phyloP scores from a whole-genome alignment of 305 asterid species.

The Fraxinus velutina region DNA sequence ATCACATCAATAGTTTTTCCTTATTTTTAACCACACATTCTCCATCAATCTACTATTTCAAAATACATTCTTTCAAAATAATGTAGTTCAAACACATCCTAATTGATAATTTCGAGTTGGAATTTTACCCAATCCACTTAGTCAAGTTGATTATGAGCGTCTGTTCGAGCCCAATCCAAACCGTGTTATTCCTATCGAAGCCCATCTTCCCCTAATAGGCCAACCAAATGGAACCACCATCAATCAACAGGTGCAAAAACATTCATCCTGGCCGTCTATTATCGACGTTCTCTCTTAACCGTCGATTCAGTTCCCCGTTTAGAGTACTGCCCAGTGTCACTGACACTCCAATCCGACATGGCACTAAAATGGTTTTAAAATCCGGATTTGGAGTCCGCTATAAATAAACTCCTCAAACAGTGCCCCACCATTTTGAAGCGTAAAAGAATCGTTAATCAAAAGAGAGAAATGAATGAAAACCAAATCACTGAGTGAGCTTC shows the following conservation, averaged over 20 bases:
- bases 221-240: not conserved
- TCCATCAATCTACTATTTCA: too few relatives aligned
- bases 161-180: not conserved
- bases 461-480: not conserved
- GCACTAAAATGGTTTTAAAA: not conserved
- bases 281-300: not conserved
- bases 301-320: not conserved
- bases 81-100: too few relatives aligned
- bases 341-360: not conserved
- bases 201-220: not conserved
- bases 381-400: conserved; percentile 7
- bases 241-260: not conserved
- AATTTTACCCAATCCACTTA: not conserved
- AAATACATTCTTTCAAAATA: too few relatives aligned
- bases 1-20: too few relatives aligned
- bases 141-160: not conserved
- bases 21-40: too few relatives aligned
- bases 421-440: not conserved
- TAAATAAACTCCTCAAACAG: not conserved
- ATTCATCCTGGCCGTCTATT: not conserved
- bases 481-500: conserved; percentile 1
- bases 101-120: not conserved
- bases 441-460: not conserved
- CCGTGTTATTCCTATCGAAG: not conserved
- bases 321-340: not conserved